Evolutionary conservation across 129 eudicot species (phyloP).

Genomic region (Logfia minima): DNA sequence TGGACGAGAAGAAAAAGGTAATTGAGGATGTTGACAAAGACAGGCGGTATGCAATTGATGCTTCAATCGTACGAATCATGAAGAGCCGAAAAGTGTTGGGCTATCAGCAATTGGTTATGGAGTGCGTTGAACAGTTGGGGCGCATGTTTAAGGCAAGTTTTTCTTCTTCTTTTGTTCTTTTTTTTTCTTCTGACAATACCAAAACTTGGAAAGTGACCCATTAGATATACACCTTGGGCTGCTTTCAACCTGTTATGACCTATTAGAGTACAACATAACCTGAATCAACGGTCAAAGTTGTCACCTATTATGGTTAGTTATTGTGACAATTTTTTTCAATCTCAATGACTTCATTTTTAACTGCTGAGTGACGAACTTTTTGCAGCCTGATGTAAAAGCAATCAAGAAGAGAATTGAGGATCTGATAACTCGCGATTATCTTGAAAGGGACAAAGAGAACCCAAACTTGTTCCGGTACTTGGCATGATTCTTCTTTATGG

Average conservation of each 20-base stretch:
- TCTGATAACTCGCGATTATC: slow-evolving; percentile 83
- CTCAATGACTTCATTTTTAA: neutral
- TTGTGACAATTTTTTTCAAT: neutral
- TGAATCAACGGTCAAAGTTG: neutral
- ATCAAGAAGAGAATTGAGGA: slow-evolving; percentile 93
- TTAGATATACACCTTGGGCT: neutral
- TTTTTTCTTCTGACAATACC: neutral
- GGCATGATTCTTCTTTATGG: slow-evolving; percentile 51
- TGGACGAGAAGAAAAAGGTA: slow-evolving; percentile 95
- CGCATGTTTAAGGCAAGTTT: slow-evolving; percentile 85
- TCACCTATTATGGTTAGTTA: neutral
- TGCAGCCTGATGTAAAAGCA: slow-evolving; percentile 92
- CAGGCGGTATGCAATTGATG: slow-evolving; percentile 84
- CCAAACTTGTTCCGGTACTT: slow-evolving; percentile 82
- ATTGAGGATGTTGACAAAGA: slow-evolving; percentile 94
- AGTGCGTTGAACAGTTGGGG: slow-evolving; percentile 95
- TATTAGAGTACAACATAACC: neutral
- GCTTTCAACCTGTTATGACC: neutral
- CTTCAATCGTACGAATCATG: slow-evolving; percentile 88
- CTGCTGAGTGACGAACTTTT: neutral
- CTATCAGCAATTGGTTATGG: slow-evolving; percentile 87
- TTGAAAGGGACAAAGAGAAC: slow-evolving; percentile 90
- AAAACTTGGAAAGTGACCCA: too few species aligned
- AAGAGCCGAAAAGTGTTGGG: slow-evolving; percentile 86
- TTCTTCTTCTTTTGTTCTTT: neutral